These are phyloP conservation scores for Pulveroboletus sp. DNA, from an alignment of 768 basidiomycete species.

Conservation along the genomic window DNA sequence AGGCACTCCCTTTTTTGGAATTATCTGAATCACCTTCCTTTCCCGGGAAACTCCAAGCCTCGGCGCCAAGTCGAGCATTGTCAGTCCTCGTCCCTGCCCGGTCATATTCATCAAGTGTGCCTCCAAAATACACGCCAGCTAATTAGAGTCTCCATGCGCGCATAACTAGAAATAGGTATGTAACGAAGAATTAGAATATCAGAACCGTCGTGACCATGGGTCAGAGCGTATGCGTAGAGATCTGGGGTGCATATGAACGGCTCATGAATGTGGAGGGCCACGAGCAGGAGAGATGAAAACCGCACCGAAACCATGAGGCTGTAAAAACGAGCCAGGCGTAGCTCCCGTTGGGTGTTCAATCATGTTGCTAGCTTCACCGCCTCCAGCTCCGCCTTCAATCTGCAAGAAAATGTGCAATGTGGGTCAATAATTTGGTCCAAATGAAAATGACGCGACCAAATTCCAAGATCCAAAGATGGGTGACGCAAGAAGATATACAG, in stretches of 20 bases:
- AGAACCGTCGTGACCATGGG: constrained; percentile 15
- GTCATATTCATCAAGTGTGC: constrained; percentile 8
- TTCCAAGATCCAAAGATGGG: constrained; percentile 12
- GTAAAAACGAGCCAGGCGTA: constrained; percentile 3
- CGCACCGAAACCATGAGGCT: constrained; percentile 37
- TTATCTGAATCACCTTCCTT: constrained; percentile 1
- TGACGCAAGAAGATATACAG: constrained; percentile 18
- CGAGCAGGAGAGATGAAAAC: constrained; percentile 24
- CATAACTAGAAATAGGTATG: constrained; percentile 28
- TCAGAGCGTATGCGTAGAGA: not conserved
- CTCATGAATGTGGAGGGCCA: constrained; percentile 12
- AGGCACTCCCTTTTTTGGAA: constrained; percentile 4
- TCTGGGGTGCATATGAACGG: constrained; percentile 16
- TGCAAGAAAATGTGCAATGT: constrained; percentile 34
- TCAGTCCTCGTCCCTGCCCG: no score
- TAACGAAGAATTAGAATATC: constrained; percentile 25
- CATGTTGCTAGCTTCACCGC: constrained; percentile 36
- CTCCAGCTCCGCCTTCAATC: constrained; percentile 67
- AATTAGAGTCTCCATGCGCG: constrained; percentile 21
- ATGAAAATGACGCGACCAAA: constrained; percentile 10
- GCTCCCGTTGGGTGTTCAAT: constrained; percentile 17
- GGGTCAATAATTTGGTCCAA: constrained; percentile 39
- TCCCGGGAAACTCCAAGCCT: not conserved
- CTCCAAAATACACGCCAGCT: constrained; percentile 20
- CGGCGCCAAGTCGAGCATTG: not conserved